Evolutionary conservation across 345 rosid species (phyloP).

Genomic region (Schrenkiella parvula): DNA sequence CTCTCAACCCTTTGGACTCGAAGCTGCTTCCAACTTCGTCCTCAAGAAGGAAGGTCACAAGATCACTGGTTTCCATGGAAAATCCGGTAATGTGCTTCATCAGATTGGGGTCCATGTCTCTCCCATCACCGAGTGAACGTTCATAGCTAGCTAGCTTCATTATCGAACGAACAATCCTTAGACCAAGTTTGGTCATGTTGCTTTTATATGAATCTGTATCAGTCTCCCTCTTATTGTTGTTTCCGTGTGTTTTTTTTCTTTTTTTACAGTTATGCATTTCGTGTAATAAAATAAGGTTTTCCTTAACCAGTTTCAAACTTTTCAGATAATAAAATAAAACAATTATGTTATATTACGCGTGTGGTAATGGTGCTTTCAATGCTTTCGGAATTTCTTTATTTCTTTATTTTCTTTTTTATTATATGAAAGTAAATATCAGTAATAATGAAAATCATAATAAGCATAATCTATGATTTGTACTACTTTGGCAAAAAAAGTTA

Average conservation of each 20-base stretch:
- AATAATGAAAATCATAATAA: too few species aligned
- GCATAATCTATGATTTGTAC: too few species aligned
- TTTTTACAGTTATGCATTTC: not conserved
- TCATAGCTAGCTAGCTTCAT: not conserved
- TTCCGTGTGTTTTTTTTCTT: not conserved
- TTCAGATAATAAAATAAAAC: not conserved
- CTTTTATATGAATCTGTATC: not conserved
- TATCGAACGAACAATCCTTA: not conserved
- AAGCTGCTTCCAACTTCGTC: not conserved
- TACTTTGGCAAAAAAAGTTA: too few species aligned
- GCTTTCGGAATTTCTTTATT: too few species aligned
- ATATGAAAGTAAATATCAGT: too few species aligned
- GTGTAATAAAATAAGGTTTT: not conserved
- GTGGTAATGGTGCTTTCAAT: too few species aligned
- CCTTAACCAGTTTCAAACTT: not conserved
- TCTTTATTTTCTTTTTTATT: too few species aligned
- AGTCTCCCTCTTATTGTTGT: not conserved
- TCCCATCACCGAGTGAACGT: not conserved
- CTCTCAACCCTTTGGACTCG: not conserved
- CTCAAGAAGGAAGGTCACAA: not conserved
- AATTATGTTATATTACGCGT: too few species aligned
- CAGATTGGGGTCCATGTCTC: constrained; percentile 11
- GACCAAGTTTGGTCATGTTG: not conserved
- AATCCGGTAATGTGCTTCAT: not conserved
- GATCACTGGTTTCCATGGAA: constrained; percentile 22